Evolutionary conservation across 164 flowering plant species (phyloP).

Genomic region (Vitis rupestris): DNA sequence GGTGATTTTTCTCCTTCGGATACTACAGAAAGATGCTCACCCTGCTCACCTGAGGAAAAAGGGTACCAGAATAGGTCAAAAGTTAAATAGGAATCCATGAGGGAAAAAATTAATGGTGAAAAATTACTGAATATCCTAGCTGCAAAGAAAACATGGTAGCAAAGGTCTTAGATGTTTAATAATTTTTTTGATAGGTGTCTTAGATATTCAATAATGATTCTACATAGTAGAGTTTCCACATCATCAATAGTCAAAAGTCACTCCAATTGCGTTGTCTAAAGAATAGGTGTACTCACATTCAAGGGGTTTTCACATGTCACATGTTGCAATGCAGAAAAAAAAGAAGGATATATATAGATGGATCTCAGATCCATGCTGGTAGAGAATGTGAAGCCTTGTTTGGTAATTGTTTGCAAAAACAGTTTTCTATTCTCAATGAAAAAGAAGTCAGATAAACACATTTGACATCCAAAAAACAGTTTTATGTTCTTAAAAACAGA

Average conservation of each 20-base stretch:
- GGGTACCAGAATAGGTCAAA: constrained; percentile 2
- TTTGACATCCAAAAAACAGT: too few species aligned
- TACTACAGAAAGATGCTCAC: constrained; percentile 20
- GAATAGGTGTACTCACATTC: background rate
- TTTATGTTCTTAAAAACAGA: too few species aligned
- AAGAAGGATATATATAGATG: too few species aligned
- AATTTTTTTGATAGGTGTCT: too few species aligned
- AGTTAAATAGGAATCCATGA: background rate
- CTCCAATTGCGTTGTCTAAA: too few species aligned
- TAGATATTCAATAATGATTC: background rate
- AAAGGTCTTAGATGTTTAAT: background rate
- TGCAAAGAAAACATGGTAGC: background rate
- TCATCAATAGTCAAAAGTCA: background rate
- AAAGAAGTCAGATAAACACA: too few species aligned
- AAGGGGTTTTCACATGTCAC: background rate
- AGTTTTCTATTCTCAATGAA: too few species aligned
- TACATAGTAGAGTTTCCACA: background rate
- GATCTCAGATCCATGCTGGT: too few species aligned
- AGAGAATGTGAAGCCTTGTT: too few species aligned
- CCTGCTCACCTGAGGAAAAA: constrained; percentile 22
- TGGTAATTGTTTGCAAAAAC: too few species aligned
- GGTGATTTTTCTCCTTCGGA: constrained; percentile 29
- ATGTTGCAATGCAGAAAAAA: too few species aligned
- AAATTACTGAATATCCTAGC: background rate
- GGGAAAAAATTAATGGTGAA: background rate